These are phyloP conservation scores for Paulownia fortunei DNA, from an alignment of 257 asterid genomes.

Conservation along the genomic window DNA sequence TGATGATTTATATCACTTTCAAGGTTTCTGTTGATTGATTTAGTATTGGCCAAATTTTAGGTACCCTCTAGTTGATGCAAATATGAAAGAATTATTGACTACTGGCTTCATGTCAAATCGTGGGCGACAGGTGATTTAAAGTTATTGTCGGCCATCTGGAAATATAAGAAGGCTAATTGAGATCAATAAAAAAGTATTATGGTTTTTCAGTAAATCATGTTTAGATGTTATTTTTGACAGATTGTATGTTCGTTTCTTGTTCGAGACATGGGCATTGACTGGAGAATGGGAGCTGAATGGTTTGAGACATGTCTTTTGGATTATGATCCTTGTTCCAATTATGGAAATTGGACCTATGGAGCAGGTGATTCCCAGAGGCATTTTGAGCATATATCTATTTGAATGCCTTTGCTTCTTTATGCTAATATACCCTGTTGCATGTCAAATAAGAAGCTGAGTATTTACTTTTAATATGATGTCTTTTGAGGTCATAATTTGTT, in stretches of 20 bases:
- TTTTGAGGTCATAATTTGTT: not conserved
- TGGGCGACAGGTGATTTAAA: slow-evolving; percentile 77
- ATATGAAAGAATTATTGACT: slow-evolving; percentile 77
- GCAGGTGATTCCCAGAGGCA: slow-evolving; percentile 65
- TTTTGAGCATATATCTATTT: not conserved
- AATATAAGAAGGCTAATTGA: not conserved
- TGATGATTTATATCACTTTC: not conserved
- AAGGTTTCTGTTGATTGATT: slow-evolving; percentile 20
- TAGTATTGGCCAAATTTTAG: slow-evolving; percentile 36
- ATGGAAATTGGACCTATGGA: slow-evolving; percentile 97
- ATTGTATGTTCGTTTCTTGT: slow-evolving; percentile 97
- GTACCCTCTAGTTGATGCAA: slow-evolving; percentile 94
- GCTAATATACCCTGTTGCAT: not conserved
- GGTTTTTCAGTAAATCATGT: not conserved
- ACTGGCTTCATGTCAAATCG: slow-evolving; percentile 99
- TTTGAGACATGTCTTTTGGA: slow-evolving; percentile 93
- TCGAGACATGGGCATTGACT: slow-evolving; percentile 95
- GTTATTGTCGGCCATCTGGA: not conserved
- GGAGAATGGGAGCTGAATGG: slow-evolving; percentile 99
- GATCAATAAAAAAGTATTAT: not conserved
- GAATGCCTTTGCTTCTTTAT: not conserved
- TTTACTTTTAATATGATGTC: too few relatives aligned
- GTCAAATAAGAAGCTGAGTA: too few relatives aligned
- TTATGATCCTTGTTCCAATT: slow-evolving; percentile 95
- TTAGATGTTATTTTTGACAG: slow-evolving; percentile 39